phyloP scores from a whole-genome alignment of 2,329 filamentous ascomycete species.

The Penicillium sp. region DNA sequence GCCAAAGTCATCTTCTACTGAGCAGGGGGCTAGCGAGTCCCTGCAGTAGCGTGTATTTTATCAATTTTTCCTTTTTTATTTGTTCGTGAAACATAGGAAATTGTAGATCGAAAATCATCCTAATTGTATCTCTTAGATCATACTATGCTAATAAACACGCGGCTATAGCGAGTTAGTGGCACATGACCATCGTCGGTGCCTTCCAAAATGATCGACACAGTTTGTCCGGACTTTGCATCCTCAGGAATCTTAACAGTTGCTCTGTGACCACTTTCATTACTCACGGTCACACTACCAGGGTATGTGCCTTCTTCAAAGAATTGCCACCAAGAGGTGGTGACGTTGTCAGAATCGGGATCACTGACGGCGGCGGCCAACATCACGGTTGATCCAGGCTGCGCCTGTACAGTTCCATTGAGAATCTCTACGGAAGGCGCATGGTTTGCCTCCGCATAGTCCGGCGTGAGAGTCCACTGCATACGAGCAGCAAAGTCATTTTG shows the following conservation, averaged over 20 bases:
- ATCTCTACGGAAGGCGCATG: constrained; percentile 13
- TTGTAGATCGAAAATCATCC: too few species aligned
- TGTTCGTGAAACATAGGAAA: too few species aligned
- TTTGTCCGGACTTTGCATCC: constrained; percentile 12
- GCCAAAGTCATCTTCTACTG: too few species aligned
- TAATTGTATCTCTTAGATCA: too few species aligned
- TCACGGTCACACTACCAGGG: constrained; percentile 5
- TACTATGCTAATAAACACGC: background rate
- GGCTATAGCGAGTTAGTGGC: background rate
- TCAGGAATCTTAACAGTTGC: constrained; percentile 4
- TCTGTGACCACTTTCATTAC: background rate
- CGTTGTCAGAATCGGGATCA: constrained; percentile 12
- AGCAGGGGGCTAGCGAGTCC: too few species aligned
- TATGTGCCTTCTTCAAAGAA: constrained; percentile 15
- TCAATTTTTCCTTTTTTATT: too few species aligned
- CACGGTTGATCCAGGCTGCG: constrained; percentile 2
- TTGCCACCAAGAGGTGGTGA: constrained; percentile 17
- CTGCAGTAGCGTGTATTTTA: too few species aligned
- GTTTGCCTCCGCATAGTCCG: constrained; percentile 9
- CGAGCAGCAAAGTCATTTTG: constrained; percentile 21
- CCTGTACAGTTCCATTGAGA: constrained; percentile 7
- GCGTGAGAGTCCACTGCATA: constrained; percentile 19
- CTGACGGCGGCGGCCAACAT: constrained; percentile 4
- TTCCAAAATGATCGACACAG: constrained; percentile 13
- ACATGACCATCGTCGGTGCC: constrained; percentile 9